Base-by-base conservation (phyloP, 2,329 filamentous ascomycete genomes). In the Lasiodiplodia citricola region DNA sequence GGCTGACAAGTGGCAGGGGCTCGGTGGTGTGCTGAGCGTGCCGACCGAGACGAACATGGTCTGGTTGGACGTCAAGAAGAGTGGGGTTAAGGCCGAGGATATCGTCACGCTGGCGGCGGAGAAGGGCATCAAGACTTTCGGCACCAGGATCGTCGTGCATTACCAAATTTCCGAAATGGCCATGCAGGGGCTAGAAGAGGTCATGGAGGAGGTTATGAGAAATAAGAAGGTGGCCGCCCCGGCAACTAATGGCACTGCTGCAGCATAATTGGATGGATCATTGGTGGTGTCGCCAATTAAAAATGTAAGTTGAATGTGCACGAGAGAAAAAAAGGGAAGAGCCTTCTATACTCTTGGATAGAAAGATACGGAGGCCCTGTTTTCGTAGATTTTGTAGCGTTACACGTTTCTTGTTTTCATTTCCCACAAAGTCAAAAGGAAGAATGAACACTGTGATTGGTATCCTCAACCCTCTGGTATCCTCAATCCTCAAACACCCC, bases 11-110 rank as follows among this genome's bases (percentile, higher is more conserved):
- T 97, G 93, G 93, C 86, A 83, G 5, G 81, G 81, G 18, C 83
- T 90, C 64, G 93, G 93, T 4, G 93, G 93, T 1, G 88, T 87
- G 79, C 80, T 93, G 68, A 80, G 85, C 23, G 84, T 90, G 69
- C 90, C 91, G 0, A 90, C 92, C 1, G 90, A 97, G 76, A 96
- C 93, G n/a, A 97, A 97, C 80, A 96, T 97, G 92, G 88, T 93
- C 41, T 97, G 92, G 93, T 75, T 96, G 69, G 90, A 96, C 77
- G 82, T 96, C 18, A 86, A 88, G 37, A 85, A 85, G 1, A 86
- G 87, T 13, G 87, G 87, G 0, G 77, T 90, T 38, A 80, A 82
- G 3, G 77, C 77, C 4, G 83, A 86, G 64, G 82, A 86, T 51
- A 87, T 90, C 70, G 83, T 86, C 11, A 81, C 83, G 68, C 78